Conservation (phyloP, 2,329 filamentous ascomycete species). For the Microsporum audouinii region DNA sequence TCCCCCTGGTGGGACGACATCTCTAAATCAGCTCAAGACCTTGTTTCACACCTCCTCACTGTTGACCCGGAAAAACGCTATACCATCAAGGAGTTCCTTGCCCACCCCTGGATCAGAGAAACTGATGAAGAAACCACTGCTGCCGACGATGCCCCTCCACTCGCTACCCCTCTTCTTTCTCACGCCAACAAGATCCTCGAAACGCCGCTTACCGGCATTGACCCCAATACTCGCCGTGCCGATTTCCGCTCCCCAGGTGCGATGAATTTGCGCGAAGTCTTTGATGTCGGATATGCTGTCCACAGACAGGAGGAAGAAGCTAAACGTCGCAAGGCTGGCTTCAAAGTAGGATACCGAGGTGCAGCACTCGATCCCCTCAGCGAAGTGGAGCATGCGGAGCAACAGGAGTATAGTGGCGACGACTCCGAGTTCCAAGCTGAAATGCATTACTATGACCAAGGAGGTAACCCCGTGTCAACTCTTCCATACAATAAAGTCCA, state of each 20-base stretch:
- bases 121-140: conserved; percentile 57
- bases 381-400: conserved; percentile 48
- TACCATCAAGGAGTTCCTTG: conserved; percentile 82
- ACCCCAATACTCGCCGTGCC: conserved; percentile 47
- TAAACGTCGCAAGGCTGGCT: conserved; percentile 70
- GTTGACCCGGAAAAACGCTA: conserved; percentile 94
- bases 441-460: conserved; percentile 41
- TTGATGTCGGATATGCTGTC: conserved; percentile 96
- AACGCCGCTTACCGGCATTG: conserved; percentile 41
- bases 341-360: conserved; percentile 57
- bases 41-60: conserved; percentile 84
- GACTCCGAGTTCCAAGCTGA: conserved; percentile 29
- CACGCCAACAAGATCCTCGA: conserved; percentile 48
- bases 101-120: conserved; percentile 83
- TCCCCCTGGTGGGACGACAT: conserved; percentile 99
- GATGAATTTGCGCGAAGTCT: conserved; percentile 91
- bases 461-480: conserved; percentile 25
- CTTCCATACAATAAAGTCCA: conserved; percentile 27
- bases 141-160: conserved; percentile 56
- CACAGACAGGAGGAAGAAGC: conserved; percentile 92
- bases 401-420: conserved; percentile 49
- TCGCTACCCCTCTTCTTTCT: conserved; percentile 52
- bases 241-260: conserved; percentile 94
- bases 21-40: conserved; percentile 82
- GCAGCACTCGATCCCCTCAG: conserved; percentile 54